Percentiles rank a stretch among this genome's conserved stretches.
Evolutionary conservation across 2,329 filamentous ascomycete genomes (phyloP).

Genomic region (Monilinia fructigena): DNA sequence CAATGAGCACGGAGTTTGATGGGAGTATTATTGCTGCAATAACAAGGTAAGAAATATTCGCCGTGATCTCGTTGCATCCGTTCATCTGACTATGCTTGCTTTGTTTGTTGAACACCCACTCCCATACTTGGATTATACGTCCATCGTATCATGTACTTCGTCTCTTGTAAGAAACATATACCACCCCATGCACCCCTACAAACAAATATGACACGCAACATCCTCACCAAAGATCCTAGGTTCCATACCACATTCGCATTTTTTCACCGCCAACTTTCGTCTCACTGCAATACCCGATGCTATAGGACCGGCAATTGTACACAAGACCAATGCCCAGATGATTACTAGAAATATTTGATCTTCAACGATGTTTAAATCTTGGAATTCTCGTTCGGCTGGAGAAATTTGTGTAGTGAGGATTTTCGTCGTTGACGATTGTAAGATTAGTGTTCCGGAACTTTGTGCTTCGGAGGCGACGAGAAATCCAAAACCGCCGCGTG

Average conservation of each 20-base stretch:
- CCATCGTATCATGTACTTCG: neutral
- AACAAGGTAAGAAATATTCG: too few relatives aligned
- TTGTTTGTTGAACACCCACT: neutral
- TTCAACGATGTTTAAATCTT: conserved; percentile 24
- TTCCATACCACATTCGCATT: neutral
- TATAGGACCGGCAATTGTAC: conserved; percentile 53
- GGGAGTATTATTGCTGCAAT: too few relatives aligned
- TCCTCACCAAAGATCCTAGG: neutral
- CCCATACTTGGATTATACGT: too few relatives aligned
- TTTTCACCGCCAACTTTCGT: neutral
- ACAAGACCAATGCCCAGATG: conserved; percentile 56
- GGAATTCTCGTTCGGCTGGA: neutral
- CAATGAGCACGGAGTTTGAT: too few relatives aligned
- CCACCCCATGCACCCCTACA: neutral
- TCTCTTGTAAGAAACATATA: too few relatives aligned
- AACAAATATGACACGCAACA: conserved; percentile 16
- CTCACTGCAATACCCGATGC: conserved; percentile 23
- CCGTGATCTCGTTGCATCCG: too few relatives aligned
- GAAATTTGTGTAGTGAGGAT: neutral
- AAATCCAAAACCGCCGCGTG: conserved; percentile 76
- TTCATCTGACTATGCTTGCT: neutral
- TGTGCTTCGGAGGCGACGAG: conserved; percentile 70
- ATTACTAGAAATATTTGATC: conserved; percentile 50
- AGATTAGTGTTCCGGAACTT: conserved; percentile 42
- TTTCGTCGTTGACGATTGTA: neutral